Base-by-base conservation (phyloP, 202 grass and related monocot genomes). In the Hordeum pubiflorum region DNA sequence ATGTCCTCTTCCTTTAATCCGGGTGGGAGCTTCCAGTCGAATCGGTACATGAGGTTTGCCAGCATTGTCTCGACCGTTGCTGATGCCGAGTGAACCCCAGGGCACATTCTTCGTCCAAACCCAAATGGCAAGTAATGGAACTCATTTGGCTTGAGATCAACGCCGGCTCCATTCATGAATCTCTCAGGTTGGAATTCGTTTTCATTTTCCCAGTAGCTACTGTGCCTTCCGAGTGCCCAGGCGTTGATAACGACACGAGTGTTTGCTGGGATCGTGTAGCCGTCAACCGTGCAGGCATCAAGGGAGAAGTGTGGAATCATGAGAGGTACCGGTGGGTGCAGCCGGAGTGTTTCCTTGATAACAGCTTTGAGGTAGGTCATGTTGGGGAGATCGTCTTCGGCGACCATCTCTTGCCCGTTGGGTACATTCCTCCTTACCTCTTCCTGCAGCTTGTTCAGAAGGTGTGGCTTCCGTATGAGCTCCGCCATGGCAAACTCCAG, bases 101-200 rank as follows among this genome's bases (percentile, higher is more conserved):
- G 66, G 21, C 89, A 88, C 37, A 79, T 79, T 27, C 89, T 82
- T 33, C 85, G 61, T 14, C 82, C 85, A 0, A 79, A 78, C 4
- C 89, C 89, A 7, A 91, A 91, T 3, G 82, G 82, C 18, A 87
- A 43, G 44, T 82, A 58, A 10, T 85, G 37, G 5, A 82, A 85
- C 50, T 91, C 77, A 18, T 44, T 54, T 36, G 83, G 59, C 46
- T 55, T 80, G 7, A 82, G 65, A 18, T 86, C 79, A 37, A 85
- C 36, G 18, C n/a, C 65, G 9, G 4, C 68, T 0, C 23, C 72
- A 18, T 6, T 15, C 2, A 83, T 70, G 39, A 88, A 88, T 24
- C 86, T 83, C 33, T 86, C 89, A 0, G 86, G 89, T 10, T 52
- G 40, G 62, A 88, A 91, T 33, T 91, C 89, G 0, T 74, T 22